A percentile compares a stretch with the other conserved stretches of the same genome.
Conservation (phyloP, 2,329 filamentous ascomycete species). For the Hypoxylon sp. region DNA sequence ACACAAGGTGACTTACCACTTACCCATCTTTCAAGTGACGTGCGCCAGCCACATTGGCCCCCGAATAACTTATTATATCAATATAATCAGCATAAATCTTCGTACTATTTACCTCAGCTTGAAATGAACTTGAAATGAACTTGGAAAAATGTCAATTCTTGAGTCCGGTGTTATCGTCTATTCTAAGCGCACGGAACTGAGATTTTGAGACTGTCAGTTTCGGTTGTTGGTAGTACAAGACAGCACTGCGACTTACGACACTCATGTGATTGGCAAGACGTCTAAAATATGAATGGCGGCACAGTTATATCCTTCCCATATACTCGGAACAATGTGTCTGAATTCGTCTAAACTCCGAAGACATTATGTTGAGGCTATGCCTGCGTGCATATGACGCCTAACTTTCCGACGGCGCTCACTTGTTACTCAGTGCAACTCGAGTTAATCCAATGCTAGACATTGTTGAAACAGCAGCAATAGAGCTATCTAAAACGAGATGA, state of each 20-base stretch:
- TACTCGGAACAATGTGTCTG: neutral
- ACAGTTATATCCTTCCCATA: neutral
- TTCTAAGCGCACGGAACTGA: neutral
- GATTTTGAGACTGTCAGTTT: neutral
- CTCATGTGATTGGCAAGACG: neutral
- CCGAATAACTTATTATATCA: no score
- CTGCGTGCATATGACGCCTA: neutral
- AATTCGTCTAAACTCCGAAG: neutral
- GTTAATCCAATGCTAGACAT: neutral
- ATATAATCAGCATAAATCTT: neutral
- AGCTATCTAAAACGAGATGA: no score
- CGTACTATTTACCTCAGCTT: neutral
- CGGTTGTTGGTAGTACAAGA: neutral
- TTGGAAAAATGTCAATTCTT: neutral
- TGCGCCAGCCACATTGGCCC: no score
- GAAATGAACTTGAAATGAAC: neutral
- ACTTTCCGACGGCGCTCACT: neutral
- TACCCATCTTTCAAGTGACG: no score
- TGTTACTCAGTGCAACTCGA: neutral
- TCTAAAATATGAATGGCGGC: neutral
- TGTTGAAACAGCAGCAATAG: no score
- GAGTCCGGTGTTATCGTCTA: neutral
- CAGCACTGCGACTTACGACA: neutral
- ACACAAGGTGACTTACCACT: no score
- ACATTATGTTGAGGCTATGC: neutral